Base-by-base conservation (phyloP, 106 monocot species). In the Allium sativum region DNA sequence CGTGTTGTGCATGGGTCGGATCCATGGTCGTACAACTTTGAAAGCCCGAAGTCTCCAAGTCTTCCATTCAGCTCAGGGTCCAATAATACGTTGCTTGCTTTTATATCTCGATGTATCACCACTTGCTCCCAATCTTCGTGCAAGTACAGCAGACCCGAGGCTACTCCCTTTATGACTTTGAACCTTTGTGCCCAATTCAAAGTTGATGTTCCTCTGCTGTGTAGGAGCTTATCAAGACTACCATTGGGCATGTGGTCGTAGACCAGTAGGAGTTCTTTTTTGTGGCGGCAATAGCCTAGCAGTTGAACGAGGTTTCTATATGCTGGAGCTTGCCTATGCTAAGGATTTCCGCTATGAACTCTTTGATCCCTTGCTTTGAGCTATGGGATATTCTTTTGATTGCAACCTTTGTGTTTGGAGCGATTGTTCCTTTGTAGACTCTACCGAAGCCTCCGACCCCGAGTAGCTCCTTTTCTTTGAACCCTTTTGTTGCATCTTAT, bases 161-260 rank as follows among this genome's bases (percentile, higher is more conserved):
- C 76, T 3, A 81, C 72, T 14, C 72, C 80, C 60, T 76, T 81
- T 16, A 81, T 72, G 62, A 76, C 72, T 15, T 21, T 41, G 22
- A 81, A 72, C 64, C 80, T 67, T 15, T 58, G 62, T 4, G 16
- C 31, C 80, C 80, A 81, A 17, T 47, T 52, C 3, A 76, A 68
- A 10, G 48, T 41, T 8, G 63, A 55, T 6, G 11, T 15, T 16
- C 12, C 43, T 42, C 42, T 40, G 12, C n/a, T 67, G 18, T 72
- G 69, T 2, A 81, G 43, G 42, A 67, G 65, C 53, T 59, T 76
- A 42, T 76, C 76, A 8, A 81, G 80, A 55, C 80, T 81, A 7
- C 80, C 68, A 19, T 81, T 81, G 16, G 72, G 76, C 76, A 81
- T 76, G 65, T 52, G 72, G 22, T 81, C 68, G 21, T 81, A 81